A percentile compares a stretch with the other conserved stretches of the same genome.
Evolutionary conservation across 352 stramenopile genomes (phyloP).

Genomic region (Thraustochytrium sp.): DNA sequence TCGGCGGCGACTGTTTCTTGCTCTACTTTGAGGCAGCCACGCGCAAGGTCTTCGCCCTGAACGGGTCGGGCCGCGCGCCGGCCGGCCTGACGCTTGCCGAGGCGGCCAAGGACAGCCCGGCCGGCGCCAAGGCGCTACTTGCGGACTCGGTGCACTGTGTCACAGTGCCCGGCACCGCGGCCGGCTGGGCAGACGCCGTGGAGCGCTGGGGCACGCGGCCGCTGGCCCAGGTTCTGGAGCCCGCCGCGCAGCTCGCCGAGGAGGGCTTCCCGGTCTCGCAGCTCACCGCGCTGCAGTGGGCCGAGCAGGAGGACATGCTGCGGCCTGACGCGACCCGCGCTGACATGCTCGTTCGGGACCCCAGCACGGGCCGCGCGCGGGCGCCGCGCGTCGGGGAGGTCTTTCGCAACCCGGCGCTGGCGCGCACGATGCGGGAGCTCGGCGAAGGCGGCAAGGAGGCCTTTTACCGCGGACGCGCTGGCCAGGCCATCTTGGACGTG

Average conservation of each 20-base stretch:
- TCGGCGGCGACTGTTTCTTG: slow-evolving; percentile 87
- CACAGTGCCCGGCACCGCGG: slow-evolving; percentile 82
- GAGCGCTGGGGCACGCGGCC: slow-evolving; percentile 70
- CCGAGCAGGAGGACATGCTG: slow-evolving; percentile 60
- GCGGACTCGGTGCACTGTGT: slow-evolving; percentile 56
- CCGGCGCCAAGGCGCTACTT: slow-evolving; percentile 16
- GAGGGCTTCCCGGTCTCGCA: slow-evolving; percentile 84
- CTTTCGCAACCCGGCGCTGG: slow-evolving; percentile 78
- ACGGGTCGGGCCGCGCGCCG: slow-evolving; percentile 81
- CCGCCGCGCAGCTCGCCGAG: slow-evolving; percentile 77
- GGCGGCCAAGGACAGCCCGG: slow-evolving; percentile 51
- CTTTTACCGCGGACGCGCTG: slow-evolving; percentile 60
- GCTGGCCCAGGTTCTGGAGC: slow-evolving; percentile 74
- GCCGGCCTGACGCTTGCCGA: slow-evolving; percentile 68
- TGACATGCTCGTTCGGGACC: slow-evolving; percentile 33
- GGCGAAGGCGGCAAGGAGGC: slow-evolving; percentile 72
- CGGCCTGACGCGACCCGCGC: slow-evolving; percentile 51
- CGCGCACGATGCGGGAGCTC: slow-evolving; percentile 71
- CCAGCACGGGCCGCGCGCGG: neutral
- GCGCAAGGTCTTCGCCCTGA: slow-evolving; percentile 75
- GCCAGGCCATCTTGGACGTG: slow-evolving; percentile 11
- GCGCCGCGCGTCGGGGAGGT: slow-evolving; percentile 61
- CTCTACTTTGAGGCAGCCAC: slow-evolving; percentile 83
- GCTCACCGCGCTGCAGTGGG: slow-evolving; percentile 78
- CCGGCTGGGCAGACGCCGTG: slow-evolving; percentile 82